Percentiles rank a stretch among this genome's conserved stretches.
These are phyloP conservation scores for Calycina herbarum DNA, from an alignment of 2,329 filamentous ascomycete genomes.

Conservation along the genomic window DNA sequence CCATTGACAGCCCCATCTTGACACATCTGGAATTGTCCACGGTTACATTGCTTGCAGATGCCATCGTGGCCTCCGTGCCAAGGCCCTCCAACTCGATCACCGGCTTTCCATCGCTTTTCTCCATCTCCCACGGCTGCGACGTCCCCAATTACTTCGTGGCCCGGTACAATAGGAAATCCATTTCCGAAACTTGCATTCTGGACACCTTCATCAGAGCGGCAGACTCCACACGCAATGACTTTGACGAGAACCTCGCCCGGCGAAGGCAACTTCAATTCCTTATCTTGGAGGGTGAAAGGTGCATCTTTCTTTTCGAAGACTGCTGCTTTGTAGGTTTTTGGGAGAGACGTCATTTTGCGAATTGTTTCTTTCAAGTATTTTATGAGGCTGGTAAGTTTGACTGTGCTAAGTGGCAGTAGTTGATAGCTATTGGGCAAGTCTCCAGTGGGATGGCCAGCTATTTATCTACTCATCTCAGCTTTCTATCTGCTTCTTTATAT, in stretches of 20 bases:
- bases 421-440: no score
- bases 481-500: no score
- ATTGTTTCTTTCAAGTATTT: conserved; percentile 6
- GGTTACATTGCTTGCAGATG: conserved; percentile 60
- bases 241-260: conserved; percentile 66
- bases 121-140: conserved; percentile 59
- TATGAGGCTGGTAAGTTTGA: neutral
- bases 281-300: conserved; percentile 58
- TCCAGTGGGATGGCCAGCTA: neutral
- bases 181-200: conserved; percentile 53
- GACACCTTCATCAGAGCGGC: conserved; percentile 57
- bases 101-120: conserved; percentile 59
- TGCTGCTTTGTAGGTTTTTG: conserved; percentile 67
- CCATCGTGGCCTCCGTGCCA: conserved; percentile 67
- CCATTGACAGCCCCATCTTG: conserved; percentile 64
- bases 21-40: conserved; percentile 69
- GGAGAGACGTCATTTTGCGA: conserved; percentile 44
- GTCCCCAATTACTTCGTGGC: conserved; percentile 71
- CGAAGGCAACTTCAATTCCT: conserved; percentile 56
- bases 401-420: neutral
- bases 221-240: conserved; percentile 70
- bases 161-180: conserved; percentile 61
- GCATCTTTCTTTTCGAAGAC: conserved; percentile 54
- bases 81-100: conserved; percentile 65
- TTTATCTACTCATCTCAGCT: no score